A percentile compares a stretch with the other conserved stretches of the same genome.
Conservation (phyloP, 768 basidiomycete species). For the Gloeostereum incarnatum region DNA sequence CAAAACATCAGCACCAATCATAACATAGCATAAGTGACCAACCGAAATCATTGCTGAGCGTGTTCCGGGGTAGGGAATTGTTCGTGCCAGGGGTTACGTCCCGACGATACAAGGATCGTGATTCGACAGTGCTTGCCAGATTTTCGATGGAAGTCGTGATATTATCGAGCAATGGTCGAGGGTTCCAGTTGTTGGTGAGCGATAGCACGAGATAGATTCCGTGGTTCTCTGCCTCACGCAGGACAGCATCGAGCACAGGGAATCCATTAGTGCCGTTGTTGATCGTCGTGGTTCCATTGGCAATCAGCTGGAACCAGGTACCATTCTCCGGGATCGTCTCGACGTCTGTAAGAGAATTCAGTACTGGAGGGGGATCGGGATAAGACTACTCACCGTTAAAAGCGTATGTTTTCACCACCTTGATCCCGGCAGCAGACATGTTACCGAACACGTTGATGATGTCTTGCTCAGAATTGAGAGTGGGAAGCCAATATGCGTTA, state of each 20-base stretch:
- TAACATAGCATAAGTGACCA: conserved; percentile 23
- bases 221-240: conserved; percentile 43
- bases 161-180: conserved; percentile 22
- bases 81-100: conserved; percentile 17
- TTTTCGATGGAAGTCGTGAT: conserved; percentile 5
- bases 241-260: conserved; percentile 50
- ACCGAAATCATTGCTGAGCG: conserved; percentile 57
- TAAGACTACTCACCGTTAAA: conserved; percentile 44
- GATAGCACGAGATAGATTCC: conserved; percentile 44
- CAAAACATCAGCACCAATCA: conserved; percentile 1
- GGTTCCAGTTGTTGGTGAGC: conserved; percentile 58
- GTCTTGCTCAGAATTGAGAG: conserved; percentile 42
- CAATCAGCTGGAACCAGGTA: conserved; percentile 55
- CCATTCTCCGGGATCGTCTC: conserved; percentile 41
- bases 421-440: conserved; percentile 46
- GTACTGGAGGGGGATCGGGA: background rate
- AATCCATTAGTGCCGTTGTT: conserved; percentile 56
- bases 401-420: conserved; percentile 59
- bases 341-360: conserved; percentile 30
- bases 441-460: conserved; percentile 48
- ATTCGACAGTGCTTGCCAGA: conserved; percentile 1
- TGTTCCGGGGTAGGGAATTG: conserved; percentile 37
- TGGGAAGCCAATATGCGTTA: conserved; percentile 59
- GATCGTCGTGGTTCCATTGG: conserved; percentile 42
- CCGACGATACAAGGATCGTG: conserved; percentile 5